These are phyloP conservation scores for Citrus reticulata DNA, from an alignment of 345 rosid species.

Conservation along the genomic window DNA sequence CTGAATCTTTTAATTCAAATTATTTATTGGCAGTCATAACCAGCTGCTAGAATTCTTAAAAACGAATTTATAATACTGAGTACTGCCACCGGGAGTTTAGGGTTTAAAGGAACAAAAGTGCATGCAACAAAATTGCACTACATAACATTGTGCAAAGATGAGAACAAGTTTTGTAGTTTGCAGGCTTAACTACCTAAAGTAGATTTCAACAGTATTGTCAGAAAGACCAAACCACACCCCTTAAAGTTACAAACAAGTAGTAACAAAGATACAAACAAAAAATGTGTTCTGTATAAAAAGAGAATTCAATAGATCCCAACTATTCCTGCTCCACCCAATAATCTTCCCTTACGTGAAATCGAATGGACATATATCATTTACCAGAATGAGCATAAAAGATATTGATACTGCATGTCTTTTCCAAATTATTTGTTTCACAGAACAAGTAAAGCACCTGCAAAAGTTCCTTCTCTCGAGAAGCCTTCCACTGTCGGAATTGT, in stretches of 20 bases:
- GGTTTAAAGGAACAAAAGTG: background rate
- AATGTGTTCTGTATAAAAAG: background rate
- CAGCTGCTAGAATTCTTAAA: background rate
- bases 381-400: background rate
- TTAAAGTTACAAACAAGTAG: background rate
- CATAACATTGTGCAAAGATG: background rate
- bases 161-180: background rate
- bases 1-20: background rate
- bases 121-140: background rate
- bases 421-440: background rate
- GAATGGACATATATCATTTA: background rate
- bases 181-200: background rate
- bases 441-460: constrained; percentile 56
- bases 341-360: background rate
- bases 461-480: constrained; percentile 90
- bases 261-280: background rate
- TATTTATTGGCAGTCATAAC: background rate
- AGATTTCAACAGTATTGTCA: background rate
- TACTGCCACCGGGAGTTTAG: background rate
- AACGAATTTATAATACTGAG: background rate
- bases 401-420: background rate
- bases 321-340: background rate
- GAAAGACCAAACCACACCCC: background rate
- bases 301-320: background rate
- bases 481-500: constrained; percentile 98